Conservation (phyloP, 139 green algal genomes). For the Picochlorum sp. region DNA sequence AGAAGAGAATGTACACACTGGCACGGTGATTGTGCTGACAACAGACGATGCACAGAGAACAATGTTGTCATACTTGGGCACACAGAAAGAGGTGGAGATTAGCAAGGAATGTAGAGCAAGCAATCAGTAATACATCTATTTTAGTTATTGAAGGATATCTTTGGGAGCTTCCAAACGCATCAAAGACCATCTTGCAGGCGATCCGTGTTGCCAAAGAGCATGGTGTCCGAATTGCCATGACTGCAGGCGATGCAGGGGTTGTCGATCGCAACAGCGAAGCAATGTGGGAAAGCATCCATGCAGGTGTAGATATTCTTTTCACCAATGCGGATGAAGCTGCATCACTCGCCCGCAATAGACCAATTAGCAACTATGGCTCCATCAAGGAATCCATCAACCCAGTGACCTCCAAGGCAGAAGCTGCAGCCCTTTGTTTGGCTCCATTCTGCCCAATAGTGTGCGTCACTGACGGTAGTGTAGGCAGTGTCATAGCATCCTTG, state of each 20-base stretch:
- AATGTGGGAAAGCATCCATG: conserved; percentile 40
- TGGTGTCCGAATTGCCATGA: conserved; percentile 70
- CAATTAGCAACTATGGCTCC: too few species aligned
- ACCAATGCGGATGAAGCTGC: conserved; percentile 51
- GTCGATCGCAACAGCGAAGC: conserved; percentile 51
- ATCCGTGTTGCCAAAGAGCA: conserved; percentile 38
- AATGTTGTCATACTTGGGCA: conserved; percentile 79
- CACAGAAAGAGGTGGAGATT: conserved; percentile 23
- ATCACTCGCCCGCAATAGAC: conserved; percentile 16
- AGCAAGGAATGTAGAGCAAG: conserved; percentile 29
- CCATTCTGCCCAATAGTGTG: conserved; percentile 50
- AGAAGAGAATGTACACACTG: conserved; percentile 31
- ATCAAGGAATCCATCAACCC: background rate
- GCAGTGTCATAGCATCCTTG: conserved; percentile 45
- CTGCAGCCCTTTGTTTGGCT: conserved; percentile 44
- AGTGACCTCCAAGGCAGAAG: conserved; percentile 16
- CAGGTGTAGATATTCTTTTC: conserved; percentile 74
- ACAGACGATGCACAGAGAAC: conserved; percentile 80
- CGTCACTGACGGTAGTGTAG: conserved; percentile 75
- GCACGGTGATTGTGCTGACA: conserved; percentile 83
- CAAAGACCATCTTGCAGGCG: conserved; percentile 31
- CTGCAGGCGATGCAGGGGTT: conserved; percentile 70
- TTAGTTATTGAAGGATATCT: conserved; percentile 81
- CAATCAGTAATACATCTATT: conserved; percentile 39
- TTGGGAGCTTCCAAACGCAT: conserved; percentile 50